phyloP scores from a whole-genome alignment of 345 rosid genomes.

The Gossypium turneri region DNA sequence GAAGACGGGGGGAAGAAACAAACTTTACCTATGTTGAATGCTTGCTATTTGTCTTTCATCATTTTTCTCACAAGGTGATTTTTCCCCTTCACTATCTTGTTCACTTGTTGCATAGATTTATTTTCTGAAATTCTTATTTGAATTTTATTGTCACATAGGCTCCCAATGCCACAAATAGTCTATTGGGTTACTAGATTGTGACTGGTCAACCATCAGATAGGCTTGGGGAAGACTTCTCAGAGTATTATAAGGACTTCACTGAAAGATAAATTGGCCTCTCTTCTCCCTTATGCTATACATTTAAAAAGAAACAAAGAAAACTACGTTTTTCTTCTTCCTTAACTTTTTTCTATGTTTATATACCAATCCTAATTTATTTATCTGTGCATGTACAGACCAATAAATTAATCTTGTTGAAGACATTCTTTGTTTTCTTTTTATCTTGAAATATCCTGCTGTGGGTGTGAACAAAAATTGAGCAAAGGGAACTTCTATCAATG shows the following conservation, averaged over 20 bases:
- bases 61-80: slow-evolving; percentile 84
- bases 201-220: slow-evolving; percentile 96
- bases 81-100: neutral
- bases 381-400: neutral
- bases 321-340: neutral
- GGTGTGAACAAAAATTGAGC: too few species aligned
- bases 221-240: slow-evolving; percentile 96
- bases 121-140: slow-evolving; percentile 20
- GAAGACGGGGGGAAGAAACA: slow-evolving; percentile 94
- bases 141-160: slow-evolving; percentile 45
- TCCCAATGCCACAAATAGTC: slow-evolving; percentile 92
- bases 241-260: slow-evolving; percentile 69
- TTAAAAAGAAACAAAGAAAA: neutral
- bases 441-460: too few species aligned
- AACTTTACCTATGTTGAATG: slow-evolving; percentile 95
- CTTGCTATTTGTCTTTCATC: slow-evolving; percentile 81
- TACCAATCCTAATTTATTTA: neutral
- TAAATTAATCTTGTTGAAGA: neutral
- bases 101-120: neutral
- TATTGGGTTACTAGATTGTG: slow-evolving; percentile 94
- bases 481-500: too few species aligned
- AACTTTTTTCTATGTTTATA: neutral
- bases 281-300: neutral
- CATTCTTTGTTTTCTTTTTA: neutral
- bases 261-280: slow-evolving; percentile 49